Conservation (phyloP, 768 basidiomycete species). For the Termitomyces titanicus region DNA sequence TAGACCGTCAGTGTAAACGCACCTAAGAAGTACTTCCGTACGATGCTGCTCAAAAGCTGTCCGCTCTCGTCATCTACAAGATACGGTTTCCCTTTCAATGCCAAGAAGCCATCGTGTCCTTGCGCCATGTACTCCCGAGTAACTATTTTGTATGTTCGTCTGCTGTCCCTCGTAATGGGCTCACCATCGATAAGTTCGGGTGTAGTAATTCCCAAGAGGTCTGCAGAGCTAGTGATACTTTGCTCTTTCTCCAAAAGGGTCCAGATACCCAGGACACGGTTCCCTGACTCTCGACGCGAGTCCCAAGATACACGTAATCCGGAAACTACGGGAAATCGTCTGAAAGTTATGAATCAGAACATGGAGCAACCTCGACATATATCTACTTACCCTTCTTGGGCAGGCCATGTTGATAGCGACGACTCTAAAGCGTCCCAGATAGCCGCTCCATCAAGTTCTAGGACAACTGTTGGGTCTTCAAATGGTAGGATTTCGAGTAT, state of each 20-base stretch:
- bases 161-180: constrained; percentile 48
- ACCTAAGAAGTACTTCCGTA: constrained; percentile 86
- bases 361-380: background rate
- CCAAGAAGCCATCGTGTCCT: constrained; percentile 79
- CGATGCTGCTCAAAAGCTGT: constrained; percentile 70
- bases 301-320: constrained; percentile 88
- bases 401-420: constrained; percentile 74
- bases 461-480: constrained; percentile 77
- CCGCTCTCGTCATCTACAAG: constrained; percentile 85
- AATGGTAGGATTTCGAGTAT: constrained; percentile 89
- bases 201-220: constrained; percentile 16
- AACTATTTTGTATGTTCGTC: constrained; percentile 70
- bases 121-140: constrained; percentile 85
- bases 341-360: constrained; percentile 21
- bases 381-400: constrained; percentile 76
- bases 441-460: constrained; percentile 74
- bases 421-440: constrained; percentile 81
- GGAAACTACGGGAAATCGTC: constrained; percentile 86
- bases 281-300: constrained; percentile 64
- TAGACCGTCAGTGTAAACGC: constrained; percentile 2
- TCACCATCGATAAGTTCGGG: constrained; percentile 43
- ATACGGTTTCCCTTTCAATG: constrained; percentile 60
- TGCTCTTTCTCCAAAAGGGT: constrained; percentile 41
- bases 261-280: constrained; percentile 74
- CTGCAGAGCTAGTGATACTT: constrained; percentile 20